A percentile compares a stretch with the other conserved stretches of the same genome.
These are phyloP conservation scores for Nemania bipapillata DNA, from an alignment of 2,329 filamentous ascomycete genomes.

Conservation along the genomic window DNA sequence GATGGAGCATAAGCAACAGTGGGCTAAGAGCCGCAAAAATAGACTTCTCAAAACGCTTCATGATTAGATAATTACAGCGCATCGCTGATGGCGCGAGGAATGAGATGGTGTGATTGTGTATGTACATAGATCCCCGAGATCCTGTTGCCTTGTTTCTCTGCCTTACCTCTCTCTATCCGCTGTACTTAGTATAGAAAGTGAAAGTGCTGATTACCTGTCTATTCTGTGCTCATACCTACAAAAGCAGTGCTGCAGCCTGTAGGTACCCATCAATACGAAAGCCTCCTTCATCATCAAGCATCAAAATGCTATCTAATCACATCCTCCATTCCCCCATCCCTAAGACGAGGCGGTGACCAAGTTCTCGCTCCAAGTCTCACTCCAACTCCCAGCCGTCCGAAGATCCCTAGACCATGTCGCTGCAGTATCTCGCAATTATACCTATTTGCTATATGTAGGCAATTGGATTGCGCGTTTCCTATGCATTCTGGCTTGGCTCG, in stretches of 20 bases:
- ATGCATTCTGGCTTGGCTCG: constrained; percentile 14
- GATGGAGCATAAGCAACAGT: background rate
- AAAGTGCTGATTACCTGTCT: background rate
- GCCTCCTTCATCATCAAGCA: constrained; percentile 30
- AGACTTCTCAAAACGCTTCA: background rate
- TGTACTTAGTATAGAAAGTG: no score
- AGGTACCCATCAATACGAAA: constrained; percentile 9
- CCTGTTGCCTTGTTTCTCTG: background rate
- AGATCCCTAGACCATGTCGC: constrained; percentile 7
- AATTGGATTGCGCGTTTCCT: constrained; percentile 11
- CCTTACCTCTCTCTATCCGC: background rate
- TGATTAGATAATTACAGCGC: constrained; percentile 43
- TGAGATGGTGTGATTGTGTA: constrained; percentile 5
- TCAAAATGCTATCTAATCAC: background rate
- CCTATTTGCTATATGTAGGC: constrained; percentile 19
- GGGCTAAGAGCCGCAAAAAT: background rate
- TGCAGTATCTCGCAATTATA: background rate
- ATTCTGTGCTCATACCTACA: no score
- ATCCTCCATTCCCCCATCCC: no score
- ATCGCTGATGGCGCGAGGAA: constrained; percentile 54
- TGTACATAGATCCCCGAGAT: background rate
- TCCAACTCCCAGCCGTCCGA: background rate
- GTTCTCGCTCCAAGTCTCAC: background rate
- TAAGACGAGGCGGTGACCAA: constrained; percentile 12
- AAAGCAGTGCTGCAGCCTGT: background rate